phyloP scores from a whole-genome alignment of 345 rosid species.

The Populus davidiana region DNA sequence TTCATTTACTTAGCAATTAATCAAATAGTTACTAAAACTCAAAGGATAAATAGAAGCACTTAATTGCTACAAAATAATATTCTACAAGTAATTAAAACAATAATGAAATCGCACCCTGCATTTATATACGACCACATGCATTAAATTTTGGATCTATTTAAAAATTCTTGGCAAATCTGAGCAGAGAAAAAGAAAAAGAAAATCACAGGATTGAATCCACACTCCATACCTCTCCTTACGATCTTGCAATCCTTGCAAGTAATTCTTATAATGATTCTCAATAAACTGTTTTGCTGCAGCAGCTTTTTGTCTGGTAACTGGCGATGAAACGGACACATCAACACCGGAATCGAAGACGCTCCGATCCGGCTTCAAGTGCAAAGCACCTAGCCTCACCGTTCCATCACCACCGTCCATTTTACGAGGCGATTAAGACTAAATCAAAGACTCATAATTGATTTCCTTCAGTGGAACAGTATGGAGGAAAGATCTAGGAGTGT shows the following conservation, averaged over 20 bases:
- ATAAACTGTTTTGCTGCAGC: conserved; percentile 98
- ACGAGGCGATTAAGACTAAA: not conserved
- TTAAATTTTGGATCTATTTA: conserved; percentile 1
- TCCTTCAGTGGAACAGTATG: conserved; percentile 13
- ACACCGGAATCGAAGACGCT: conserved; percentile 50
- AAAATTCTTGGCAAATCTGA: not conserved
- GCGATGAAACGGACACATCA: conserved; percentile 83
- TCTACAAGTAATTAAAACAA: not conserved
- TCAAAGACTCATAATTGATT: conserved; percentile 13
- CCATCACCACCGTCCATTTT: conserved; percentile 87
- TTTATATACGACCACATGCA: not conserved
- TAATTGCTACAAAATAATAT: not conserved
- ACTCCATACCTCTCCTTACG: conserved; percentile 72
- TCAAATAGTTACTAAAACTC: not conserved
- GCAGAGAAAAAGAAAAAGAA: not conserved
- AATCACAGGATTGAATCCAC: not conserved
- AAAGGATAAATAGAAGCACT: not conserved
- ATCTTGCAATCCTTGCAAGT: conserved; percentile 89
- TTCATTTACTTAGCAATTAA: not conserved
- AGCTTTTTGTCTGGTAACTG: conserved; percentile 92
- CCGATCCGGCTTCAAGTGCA: conserved; percentile 60
- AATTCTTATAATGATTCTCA: conserved; percentile 93
- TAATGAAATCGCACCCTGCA: not conserved
- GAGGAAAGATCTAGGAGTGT: conserved; percentile 41
- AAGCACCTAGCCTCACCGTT: conserved; percentile 66